Conservation (phyloP, 768 basidiomycete genomes). For the Pleurotus eryngii region DNA sequence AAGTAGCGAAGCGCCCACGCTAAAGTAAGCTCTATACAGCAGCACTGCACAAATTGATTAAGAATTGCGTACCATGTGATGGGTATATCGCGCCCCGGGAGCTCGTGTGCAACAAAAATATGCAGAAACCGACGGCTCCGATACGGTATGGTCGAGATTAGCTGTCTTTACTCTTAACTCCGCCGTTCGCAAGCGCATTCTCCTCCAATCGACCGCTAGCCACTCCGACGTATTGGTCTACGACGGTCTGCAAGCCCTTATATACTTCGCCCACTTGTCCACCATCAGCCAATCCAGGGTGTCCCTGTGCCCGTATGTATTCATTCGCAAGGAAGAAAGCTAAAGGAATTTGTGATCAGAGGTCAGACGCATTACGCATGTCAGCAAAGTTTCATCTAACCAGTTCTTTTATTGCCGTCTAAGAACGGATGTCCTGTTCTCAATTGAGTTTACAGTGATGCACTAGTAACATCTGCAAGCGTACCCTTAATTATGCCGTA, state of each 20-base stretch:
- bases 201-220: not conserved
- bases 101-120: too few relatives aligned
- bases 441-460: not conserved
- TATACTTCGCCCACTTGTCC: slow-evolving; percentile 8
- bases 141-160: too few relatives aligned
- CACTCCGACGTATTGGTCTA: not conserved
- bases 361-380: not conserved
- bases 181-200: not conserved
- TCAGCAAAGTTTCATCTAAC: slow-evolving; percentile 8
- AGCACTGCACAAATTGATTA: too few relatives aligned
- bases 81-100: too few relatives aligned
- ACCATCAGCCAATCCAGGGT: slow-evolving; percentile 24
- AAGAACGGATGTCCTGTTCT: slow-evolving; percentile 24
- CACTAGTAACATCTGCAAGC: not conserved
- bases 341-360: slow-evolving; percentile 7
- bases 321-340: slow-evolving; percentile 31
- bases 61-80: too few relatives aligned
- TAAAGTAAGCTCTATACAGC: too few relatives aligned
- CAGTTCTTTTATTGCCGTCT: slow-evolving; percentile 29
- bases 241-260: not conserved
- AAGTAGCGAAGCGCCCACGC: too few relatives aligned
- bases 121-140: too few relatives aligned
- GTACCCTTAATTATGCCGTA: slow-evolving; percentile 17
- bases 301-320: slow-evolving; percentile 26
- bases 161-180: too few relatives aligned